A percentile compares a stretch with the other conserved stretches of the same genome.
These are phyloP conservation scores for Plasmodium sp. DNA, from an alignment of 169 alveolate species.

Conservation along the genomic window DNA sequence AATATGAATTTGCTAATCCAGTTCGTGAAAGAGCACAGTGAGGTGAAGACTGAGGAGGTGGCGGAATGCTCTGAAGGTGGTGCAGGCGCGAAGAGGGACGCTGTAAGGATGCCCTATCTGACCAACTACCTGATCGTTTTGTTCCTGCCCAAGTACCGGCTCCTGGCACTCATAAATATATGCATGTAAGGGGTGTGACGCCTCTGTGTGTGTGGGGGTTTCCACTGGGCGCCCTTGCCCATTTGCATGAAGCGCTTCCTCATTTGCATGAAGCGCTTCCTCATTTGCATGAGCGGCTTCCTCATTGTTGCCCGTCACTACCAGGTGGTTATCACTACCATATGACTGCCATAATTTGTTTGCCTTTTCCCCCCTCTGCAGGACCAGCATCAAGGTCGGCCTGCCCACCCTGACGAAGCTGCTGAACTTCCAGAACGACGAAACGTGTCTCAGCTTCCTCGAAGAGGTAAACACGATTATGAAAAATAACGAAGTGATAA, in stretches of 20 bases:
- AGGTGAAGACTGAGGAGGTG: neutral
- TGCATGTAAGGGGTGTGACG: constrained; percentile 28
- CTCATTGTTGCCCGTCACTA: neutral
- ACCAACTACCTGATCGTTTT: constrained; percentile 60
- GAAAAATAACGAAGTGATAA: constrained; percentile 47
- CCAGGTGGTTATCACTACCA: neutral
- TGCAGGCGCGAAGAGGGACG: neutral
- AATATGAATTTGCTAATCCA: constrained; percentile 9
- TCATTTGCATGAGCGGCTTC: neutral
- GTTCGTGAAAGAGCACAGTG: constrained; percentile 47
- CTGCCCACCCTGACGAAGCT: constrained; percentile 38
- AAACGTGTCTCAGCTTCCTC: constrained; percentile 22
- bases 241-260: neutral
- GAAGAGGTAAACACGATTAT: constrained; percentile 54
- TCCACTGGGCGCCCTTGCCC: neutral
- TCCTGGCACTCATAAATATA: constrained; percentile 59
- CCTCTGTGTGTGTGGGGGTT: neutral
- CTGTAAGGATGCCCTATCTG: constrained; percentile 41
- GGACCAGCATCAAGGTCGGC: constrained; percentile 58
- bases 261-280: neutral
- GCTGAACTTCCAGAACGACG: constrained; percentile 47
- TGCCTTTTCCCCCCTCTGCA: neutral
- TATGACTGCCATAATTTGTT: neutral
- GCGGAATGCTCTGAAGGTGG: neutral
- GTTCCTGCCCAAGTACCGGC: constrained; percentile 54